Base-by-base conservation (phyloP, 2,329 filamentous ascomycete genomes). In the Aureobasidium sp. region DNA sequence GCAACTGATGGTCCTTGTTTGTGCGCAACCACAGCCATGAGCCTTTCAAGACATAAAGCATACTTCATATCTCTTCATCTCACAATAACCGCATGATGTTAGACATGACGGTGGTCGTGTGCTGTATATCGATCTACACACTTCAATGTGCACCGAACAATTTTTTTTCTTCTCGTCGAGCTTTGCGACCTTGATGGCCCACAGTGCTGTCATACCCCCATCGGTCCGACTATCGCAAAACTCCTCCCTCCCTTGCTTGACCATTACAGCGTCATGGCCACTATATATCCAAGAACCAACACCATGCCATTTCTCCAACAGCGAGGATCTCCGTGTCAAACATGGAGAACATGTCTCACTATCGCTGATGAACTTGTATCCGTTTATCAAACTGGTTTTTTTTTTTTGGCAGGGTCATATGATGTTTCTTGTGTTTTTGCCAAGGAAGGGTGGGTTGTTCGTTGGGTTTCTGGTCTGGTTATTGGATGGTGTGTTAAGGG, bases 171-270 rank as follows among this genome's bases (percentile, higher is more conserved):
- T 22, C 41, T 25, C 42, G 27, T 12, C 27, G n/a, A 37, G 48
- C 29, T 14, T 20, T 20, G 22, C 52, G 53, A 57, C 53, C 53
- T 57, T 57, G 53, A 57, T 57, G 53, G 53, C 29, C 53, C 39
- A 57, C 53, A 57, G 39, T 45, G 53, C 41, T 57, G 53, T 45
- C 53, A 55, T 55, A 34, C 9, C 31, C 31, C 7, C 22, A 20
- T 57, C 39, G 53, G 41, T 34, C 53, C 53, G 39, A 45, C 39
- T 44, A 27, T 34, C 31, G 4, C 6, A 2, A 11, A 25, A 22
- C 1, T 1, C 17, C 11, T 34, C 27, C 27, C 29, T 41, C 37
- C 52, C 52, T 55, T 57, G 53, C 53, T 45, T 44, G 4, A 6
- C 22, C 14, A 42, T 22, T 44, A 11, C 20, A 34, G 22, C 31